phyloP scores from a whole-genome alignment of 495 filamentous ascomycete genomes.

The Lasiosphaeria ovina region DNA sequence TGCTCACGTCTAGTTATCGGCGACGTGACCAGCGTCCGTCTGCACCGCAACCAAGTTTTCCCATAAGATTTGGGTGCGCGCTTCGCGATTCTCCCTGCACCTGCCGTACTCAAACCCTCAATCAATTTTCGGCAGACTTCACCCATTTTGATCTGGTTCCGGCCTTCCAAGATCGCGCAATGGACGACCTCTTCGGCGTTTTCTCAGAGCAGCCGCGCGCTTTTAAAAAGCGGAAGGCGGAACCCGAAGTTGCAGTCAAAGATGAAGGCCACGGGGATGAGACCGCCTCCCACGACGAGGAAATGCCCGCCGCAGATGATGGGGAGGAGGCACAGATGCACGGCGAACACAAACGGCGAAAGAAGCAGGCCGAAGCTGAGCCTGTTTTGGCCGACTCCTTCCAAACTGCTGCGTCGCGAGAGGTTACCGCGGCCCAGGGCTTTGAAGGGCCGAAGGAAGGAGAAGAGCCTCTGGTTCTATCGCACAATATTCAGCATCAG shows the following conservation, averaged over 20 bases:
- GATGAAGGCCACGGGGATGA: conserved; percentile 32
- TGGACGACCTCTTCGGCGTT: conserved; percentile 84
- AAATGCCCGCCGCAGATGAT: conserved; percentile 13
- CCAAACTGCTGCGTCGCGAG: conserved; percentile 90
- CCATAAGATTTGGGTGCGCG: no score
- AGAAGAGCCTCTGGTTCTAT: conserved; percentile 66
- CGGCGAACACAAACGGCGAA: conserved; percentile 64
- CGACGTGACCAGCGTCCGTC: background rate
- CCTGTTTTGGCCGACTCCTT: conserved; percentile 91
- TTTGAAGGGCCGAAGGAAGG: conserved; percentile 64
- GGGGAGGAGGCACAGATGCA: conserved; percentile 31
- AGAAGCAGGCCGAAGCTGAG: conserved; percentile 68
- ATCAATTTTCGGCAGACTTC: no score
- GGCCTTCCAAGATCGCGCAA: conserved; percentile 30
- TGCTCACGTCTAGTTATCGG: background rate
- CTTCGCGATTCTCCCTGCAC: background rate
- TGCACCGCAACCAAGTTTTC: no score
- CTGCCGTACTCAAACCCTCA: background rate
- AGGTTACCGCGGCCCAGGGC: conserved; percentile 79
- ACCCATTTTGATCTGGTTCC: background rate
- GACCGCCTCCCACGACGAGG: conserved; percentile 17
- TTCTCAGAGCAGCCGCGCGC: conserved; percentile 67
- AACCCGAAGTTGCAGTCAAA: conserved; percentile 60
- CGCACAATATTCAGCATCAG: conserved; percentile 97
- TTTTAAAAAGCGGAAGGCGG: conserved; percentile 71